Percentiles rank a stretch among this genome's conserved stretches.
Evolutionary conservation across 768 basidiomycete genomes (phyloP).

Genomic region (Boletus patriciae): DNA sequence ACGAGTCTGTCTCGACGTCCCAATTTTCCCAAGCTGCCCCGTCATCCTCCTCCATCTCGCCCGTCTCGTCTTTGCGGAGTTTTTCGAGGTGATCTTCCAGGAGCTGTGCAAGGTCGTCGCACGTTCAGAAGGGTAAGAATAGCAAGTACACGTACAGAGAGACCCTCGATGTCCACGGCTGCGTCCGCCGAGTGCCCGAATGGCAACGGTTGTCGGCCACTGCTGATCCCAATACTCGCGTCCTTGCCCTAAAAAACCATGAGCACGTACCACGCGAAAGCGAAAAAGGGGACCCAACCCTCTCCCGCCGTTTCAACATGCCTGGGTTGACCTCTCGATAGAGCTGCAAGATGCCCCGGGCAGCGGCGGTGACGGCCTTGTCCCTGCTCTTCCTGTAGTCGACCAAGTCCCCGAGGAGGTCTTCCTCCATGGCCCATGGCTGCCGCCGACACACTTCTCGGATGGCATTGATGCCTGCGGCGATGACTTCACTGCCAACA

Average conservation of each 20-base stretch:
- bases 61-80: constrained; percentile 60
- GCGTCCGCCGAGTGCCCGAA: constrained; percentile 79
- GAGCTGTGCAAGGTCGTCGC: constrained; percentile 47
- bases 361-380: constrained; percentile 88
- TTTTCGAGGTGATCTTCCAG: constrained; percentile 83
- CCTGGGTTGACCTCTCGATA: constrained; percentile 97
- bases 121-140: not conserved
- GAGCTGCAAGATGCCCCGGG: constrained; percentile 81
- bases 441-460: constrained; percentile 93
- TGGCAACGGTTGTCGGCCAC: constrained; percentile 64
- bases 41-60: constrained; percentile 60
- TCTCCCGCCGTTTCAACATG: constrained; percentile 84
- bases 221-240: constrained; percentile 73
- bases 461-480: constrained; percentile 95
- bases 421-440: constrained; percentile 97
- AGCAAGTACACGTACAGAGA: constrained; percentile 57
- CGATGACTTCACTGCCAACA: constrained; percentile 91
- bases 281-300: constrained; percentile 47
- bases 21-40: constrained; percentile 83
- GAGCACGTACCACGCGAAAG: not conserved
- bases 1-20: constrained; percentile 78
- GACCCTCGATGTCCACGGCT: constrained; percentile 85
- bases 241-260: constrained; percentile 71
- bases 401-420: constrained; percentile 86
- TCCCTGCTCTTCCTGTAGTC: constrained; percentile 96